phyloP scores from a whole-genome alignment of 768 basidiomycete genomes.

The Royoungia palumana region DNA sequence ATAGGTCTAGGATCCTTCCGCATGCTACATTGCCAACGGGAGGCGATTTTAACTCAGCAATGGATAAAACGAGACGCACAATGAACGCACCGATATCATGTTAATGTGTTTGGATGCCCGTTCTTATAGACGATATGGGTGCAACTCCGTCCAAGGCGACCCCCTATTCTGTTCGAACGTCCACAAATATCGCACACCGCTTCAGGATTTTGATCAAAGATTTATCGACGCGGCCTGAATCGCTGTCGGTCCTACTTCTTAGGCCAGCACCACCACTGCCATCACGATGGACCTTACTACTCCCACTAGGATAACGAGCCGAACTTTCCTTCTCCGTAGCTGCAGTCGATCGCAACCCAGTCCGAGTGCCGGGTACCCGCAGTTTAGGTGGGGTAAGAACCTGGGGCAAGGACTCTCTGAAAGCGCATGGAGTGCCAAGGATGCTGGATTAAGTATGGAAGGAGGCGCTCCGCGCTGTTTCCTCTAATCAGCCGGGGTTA shows the following conservation, averaged over 20 bases:
- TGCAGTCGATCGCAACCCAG: slow-evolving; percentile 41
- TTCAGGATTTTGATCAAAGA: slow-evolving; percentile 53
- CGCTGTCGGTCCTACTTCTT: slow-evolving; percentile 19
- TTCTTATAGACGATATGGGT: slow-evolving; percentile 88
- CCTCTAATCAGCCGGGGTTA: slow-evolving; percentile 17
- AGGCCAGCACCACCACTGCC: slow-evolving; percentile 16
- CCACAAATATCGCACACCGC: slow-evolving; percentile 79
- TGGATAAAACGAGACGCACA: neutral
- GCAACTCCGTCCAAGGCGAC: slow-evolving; percentile 65
- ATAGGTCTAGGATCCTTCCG: slow-evolving; percentile 65
- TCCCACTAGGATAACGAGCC: slow-evolving; percentile 21
- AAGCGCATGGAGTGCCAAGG: slow-evolving; percentile 52
- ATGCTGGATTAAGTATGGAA: slow-evolving; percentile 26
- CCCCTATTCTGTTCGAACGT: slow-evolving; percentile 71
- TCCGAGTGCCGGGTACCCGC: slow-evolving; percentile 45
- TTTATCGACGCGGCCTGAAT: slow-evolving; percentile 26
- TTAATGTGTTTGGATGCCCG: slow-evolving; percentile 69
- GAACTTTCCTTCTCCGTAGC: slow-evolving; percentile 21
- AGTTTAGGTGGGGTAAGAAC: slow-evolving; percentile 32
- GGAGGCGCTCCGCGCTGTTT: slow-evolving; percentile 14
- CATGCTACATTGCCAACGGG: slow-evolving; percentile 37
- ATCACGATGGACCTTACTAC: slow-evolving; percentile 17
- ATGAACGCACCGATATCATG: slow-evolving; percentile 57
- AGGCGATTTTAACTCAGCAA: neutral
- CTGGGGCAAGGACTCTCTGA: slow-evolving; percentile 55